These are phyloP conservation scores for Helminthosporium solani DNA, from an alignment of 2,329 filamentous ascomycete genomes.

Conservation along the genomic window DNA sequence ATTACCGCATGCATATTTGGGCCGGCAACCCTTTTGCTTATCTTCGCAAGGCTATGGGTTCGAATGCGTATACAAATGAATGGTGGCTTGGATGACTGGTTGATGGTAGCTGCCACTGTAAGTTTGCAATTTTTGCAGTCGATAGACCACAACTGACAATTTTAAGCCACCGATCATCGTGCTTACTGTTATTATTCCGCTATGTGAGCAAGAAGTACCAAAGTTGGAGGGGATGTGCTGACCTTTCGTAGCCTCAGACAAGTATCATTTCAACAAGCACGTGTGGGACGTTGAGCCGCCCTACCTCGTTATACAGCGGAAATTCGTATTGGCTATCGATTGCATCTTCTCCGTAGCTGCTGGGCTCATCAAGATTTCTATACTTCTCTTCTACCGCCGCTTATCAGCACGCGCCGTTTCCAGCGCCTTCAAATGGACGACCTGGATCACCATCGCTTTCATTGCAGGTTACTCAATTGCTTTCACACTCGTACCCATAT, in stretches of 20 bases:
- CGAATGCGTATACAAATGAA: constrained; percentile 27
- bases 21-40: constrained; percentile 22
- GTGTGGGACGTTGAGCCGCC: constrained; percentile 28
- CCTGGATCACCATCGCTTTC: constrained; percentile 29
- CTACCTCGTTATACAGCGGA: constrained; percentile 19
- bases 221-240: constrained; percentile 4
- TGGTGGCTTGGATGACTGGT: constrained; percentile 33
- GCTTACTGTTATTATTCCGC: constrained; percentile 21
- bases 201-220: constrained; percentile 14
- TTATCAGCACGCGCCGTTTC: constrained; percentile 30
- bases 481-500: constrained; percentile 28
- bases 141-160: constrained; percentile 6
- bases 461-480: constrained; percentile 29
- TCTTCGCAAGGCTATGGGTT: constrained; percentile 32
- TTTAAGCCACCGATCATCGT: constrained; percentile 20
- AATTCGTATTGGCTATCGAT: constrained; percentile 31
- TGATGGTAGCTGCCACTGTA: constrained; percentile 29
- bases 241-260: constrained; percentile 15
- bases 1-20: constrained; percentile 24
- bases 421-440: constrained; percentile 24
- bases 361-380: constrained; percentile 37
- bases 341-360: constrained; percentile 28
- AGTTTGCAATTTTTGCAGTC: background rate
- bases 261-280: constrained; percentile 26
- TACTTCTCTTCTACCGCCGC: constrained; percentile 35